Evolutionary conservation across 1,139 yeast genomes (phyloP).

Genomic region (Debaryomyces robertsiae): DNA sequence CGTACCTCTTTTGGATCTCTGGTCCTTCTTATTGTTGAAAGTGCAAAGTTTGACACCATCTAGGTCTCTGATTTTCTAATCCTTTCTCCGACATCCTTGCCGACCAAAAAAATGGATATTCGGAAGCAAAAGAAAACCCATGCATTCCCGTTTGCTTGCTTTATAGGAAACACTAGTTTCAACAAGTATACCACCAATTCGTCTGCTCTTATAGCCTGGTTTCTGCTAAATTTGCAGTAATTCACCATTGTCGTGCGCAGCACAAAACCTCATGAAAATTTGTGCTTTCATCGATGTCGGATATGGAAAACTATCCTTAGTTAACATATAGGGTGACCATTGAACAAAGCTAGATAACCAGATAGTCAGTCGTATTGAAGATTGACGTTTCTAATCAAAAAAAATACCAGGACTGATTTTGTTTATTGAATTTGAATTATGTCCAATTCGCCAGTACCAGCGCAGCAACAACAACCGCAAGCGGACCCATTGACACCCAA

Average conservation of each 20-base stretch:
- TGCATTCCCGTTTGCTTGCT: no score
- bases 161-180: no score
- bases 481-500: conserved; percentile 33
- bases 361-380: background rate
- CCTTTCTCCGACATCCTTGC: no score
- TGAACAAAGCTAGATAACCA: conserved; percentile 3
- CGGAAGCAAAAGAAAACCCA: no score
- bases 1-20: no score
- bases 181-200: no score
- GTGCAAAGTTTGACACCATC: no score
- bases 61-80: no score
- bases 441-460: conserved; percentile 23
- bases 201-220: no score
- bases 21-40: no score
- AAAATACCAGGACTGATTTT: background rate
- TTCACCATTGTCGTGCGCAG: conserved; percentile 4
- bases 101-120: no score
- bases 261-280: conserved; percentile 3
- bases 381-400: conserved; percentile 1
- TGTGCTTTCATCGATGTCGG: conserved; percentile 2
- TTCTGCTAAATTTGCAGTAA: conserved; percentile 4
- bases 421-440: conserved; percentile 11
- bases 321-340: conserved; percentile 5
- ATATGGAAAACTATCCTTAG: background rate
- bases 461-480: conserved; percentile 16